Conservation (phyloP, 352 stramenopile species). For the Bremia lactucae region DNA sequence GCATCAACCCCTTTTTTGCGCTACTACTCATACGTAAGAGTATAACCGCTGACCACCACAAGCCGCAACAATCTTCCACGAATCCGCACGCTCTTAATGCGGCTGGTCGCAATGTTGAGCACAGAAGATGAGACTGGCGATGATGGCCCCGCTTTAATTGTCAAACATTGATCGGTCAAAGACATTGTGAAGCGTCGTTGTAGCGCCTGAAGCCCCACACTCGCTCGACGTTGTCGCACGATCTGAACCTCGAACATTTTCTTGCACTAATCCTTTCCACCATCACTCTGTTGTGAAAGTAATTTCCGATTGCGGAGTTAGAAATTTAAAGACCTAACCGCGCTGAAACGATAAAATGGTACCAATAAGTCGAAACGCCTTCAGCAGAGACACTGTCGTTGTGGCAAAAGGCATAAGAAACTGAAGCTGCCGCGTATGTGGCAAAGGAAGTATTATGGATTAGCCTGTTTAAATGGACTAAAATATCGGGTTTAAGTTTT, state of each 20-base stretch:
- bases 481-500: conserved; percentile 88
- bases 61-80: conserved; percentile 26
- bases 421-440: conserved; percentile 85
- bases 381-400: conserved; percentile 83
- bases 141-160: conserved; percentile 3
- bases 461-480: no score
- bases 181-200: conserved; percentile 16
- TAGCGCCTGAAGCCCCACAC: conserved; percentile 23
- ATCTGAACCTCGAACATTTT: conserved; percentile 27
- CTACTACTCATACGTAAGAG: conserved; percentile 19
- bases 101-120: conserved; percentile 7
- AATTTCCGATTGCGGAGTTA: no score
- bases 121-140: conserved; percentile 4
- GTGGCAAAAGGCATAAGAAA: conserved; percentile 85
- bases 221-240: conserved; percentile 12
- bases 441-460: conserved; percentile 72
- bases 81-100: conserved; percentile 23
- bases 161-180: conserved; percentile 13
- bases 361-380: no score
- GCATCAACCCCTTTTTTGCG: background rate
- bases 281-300: conserved; percentile 18
- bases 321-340: conserved; percentile 11
- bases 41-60: conserved; percentile 6
- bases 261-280: conserved; percentile 9
- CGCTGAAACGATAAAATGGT: no score